Base-by-base conservation (phyloP, 495 filamentous ascomycete species). In the Trichoderma orchidacearum region DNA sequence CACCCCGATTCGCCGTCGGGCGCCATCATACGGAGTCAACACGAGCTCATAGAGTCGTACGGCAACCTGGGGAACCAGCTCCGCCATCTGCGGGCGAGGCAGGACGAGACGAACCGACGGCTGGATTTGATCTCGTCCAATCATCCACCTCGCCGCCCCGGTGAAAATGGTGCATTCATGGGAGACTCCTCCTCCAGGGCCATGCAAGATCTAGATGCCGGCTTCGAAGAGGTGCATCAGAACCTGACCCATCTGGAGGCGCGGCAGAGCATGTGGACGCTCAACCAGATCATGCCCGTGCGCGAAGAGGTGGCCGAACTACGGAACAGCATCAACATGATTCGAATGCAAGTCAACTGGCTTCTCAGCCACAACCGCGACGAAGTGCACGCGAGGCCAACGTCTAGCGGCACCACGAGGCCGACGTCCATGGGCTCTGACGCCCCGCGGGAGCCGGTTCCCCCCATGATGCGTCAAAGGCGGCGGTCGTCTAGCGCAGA, bases 301-400 rank as follows among this genome's bases (percentile, higher is more conserved):
- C 75, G 75, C 53, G 74, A 79, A 30, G 75, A 80, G 55, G 65
- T 81, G 1, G 67, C 68, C n/a, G 77, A 81, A 56, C 65, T 81
- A 29, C 67, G 69, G 31, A 78, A 70, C 61, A 75, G 66, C n/a
- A 67, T 78, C 35, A 72, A 73, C 8, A 72, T 77, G 11, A 64
- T 78, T 12, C 69, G 71, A 32, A 78, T 80, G 77, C 76, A 81
- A 56, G 75, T 78, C 13, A 68, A 71, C 23, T 81, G 76, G 77
- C 64, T 80, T 55, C 72, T 80, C 72, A 77, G 72, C 32, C 54
- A 63, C 21, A 61, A 64, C 54, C 59, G 66, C 38, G 55, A 56
- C 17, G 55, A 56, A 45, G 53, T 13, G 9, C 53, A 34, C 17
- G 21, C 32, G 7, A 31, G 53, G 30, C 30, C 53, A n/a, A 55